Evolutionary conservation across 192 early-diverging fungal genomes (phyloP).

Genomic region (Backusella sp.): DNA sequence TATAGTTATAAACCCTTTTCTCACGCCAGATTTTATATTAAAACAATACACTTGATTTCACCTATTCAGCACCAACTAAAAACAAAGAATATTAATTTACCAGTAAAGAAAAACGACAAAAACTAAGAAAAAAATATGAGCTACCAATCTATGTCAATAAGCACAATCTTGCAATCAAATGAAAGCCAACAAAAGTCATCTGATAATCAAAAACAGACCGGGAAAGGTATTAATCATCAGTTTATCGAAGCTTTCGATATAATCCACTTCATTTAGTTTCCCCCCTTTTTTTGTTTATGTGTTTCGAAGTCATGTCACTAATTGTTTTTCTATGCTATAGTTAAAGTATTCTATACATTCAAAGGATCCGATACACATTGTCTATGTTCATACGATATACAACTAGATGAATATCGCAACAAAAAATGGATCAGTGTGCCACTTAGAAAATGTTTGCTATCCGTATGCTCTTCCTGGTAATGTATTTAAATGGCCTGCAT

Average conservation of each 20-base stretch:
- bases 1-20: slow-evolving; percentile 1
- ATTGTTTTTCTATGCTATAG: slow-evolving; percentile 1
- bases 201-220: slow-evolving; percentile 5
- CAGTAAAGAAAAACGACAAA: background rate
- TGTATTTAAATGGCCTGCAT: background rate
- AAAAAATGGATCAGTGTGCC: slow-evolving; percentile 20
- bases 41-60: background rate
- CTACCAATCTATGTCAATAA: slow-evolving; percentile 19
- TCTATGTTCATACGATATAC: slow-evolving; percentile 17
- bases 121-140: slow-evolving; percentile 5
- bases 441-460: slow-evolving; percentile 15
- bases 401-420: slow-evolving; percentile 2
- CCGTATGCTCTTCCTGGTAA: slow-evolving; percentile 24
- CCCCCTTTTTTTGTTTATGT: slow-evolving; percentile 3
- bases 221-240: slow-evolving; percentile 17
- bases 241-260: background rate
- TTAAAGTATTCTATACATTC: slow-evolving; percentile 21
- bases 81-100: background rate
- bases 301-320: background rate
- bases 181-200: background rate
- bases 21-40: slow-evolving; percentile 8
- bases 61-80: background rate
- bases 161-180: slow-evolving; percentile 14
- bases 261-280: background rate
- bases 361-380: slow-evolving; percentile 21